phyloP scores from a whole-genome alignment of 768 basidiomycete genomes.

The Pleurotus pulmonarius region DNA sequence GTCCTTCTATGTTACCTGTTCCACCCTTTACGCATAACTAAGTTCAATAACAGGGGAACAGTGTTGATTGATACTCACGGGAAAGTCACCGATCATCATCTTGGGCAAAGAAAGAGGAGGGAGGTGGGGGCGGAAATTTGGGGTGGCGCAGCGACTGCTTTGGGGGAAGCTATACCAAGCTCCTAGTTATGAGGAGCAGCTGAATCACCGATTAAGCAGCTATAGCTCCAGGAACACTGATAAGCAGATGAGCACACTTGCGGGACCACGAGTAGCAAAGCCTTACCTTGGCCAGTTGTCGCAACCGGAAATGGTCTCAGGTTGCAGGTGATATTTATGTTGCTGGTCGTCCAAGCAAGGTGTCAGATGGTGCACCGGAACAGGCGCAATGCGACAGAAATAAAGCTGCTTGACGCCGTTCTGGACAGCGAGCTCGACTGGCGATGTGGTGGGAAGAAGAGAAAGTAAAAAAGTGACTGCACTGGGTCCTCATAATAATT shows the following conservation, averaged over 20 bases:
- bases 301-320: slow-evolving; percentile 6
- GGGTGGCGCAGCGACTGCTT: background rate
- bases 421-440: slow-evolving; percentile 4
- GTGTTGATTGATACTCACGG: background rate
- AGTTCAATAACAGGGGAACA: background rate
- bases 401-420: slow-evolving; percentile 1
- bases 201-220: background rate
- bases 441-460: slow-evolving; percentile 7
- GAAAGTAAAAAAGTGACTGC: background rate
- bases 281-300: background rate
- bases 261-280: slow-evolving; percentile 2
- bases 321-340: slow-evolving; percentile 8
- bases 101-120: background rate
- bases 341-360: slow-evolving; percentile 2
- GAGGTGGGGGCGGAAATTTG: background rate
- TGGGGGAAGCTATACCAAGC: background rate
- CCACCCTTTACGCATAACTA: slow-evolving; percentile 11
- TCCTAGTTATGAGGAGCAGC: slow-evolving; percentile 1
- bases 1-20: slow-evolving; percentile 20
- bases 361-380: slow-evolving; percentile 11
- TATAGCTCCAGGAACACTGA: slow-evolving; percentile 3
- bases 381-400: background rate
- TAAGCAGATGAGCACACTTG: slow-evolving; percentile 2
- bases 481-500: slow-evolving; percentile 1
- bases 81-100: slow-evolving; percentile 8